Percentiles rank a stretch among this genome's conserved stretches.
Evolutionary conservation across 202 grass and related monocot genomes (phyloP).

Genomic region (Brachypodium distachyon): DNA sequence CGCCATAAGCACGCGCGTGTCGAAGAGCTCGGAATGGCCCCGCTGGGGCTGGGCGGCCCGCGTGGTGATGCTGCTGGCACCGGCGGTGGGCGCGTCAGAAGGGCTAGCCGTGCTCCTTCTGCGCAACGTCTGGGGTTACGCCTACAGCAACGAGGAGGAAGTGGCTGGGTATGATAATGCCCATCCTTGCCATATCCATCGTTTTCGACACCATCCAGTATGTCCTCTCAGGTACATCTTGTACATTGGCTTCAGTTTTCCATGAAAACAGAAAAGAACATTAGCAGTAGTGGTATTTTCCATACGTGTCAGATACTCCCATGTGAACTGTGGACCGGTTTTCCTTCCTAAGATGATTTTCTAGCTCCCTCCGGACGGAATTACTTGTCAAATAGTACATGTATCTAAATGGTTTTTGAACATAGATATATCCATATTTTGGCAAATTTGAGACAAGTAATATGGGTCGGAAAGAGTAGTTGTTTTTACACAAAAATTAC

Average conservation of each 20-base stretch:
- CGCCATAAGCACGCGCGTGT: conserved; percentile 47
- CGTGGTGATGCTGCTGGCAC: conserved; percentile 23
- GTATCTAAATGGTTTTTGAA: no score
- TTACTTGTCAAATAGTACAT: no score
- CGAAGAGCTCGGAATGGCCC: conserved; percentile 3
- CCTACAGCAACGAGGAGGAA: conserved; percentile 47
- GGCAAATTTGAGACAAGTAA: no score
- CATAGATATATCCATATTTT: no score
- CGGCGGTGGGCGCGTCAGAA: conserved; percentile 6
- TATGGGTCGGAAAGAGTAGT: no score
- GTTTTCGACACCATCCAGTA: conserved; percentile 43
- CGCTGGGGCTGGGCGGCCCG: conserved; percentile 17
- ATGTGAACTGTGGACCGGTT: no score
- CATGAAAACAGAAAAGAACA: background rate
- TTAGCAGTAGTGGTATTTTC: no score
- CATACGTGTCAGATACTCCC: no score
- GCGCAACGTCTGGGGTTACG: conserved; percentile 34
- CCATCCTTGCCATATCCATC: conserved; percentile 33
- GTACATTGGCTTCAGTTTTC: background rate
- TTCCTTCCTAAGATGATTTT: no score
- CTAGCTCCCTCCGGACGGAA: no score
- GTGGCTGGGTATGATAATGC: conserved; percentile 29
- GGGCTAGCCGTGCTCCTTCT: conserved; percentile 17
- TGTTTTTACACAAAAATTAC: no score
- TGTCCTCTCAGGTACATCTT: conserved; percentile 45